These are phyloP conservation scores for Singerocomus inundabilis DNA, from an alignment of 1,284 basidiomycete genomes.

Conservation along the genomic window DNA sequence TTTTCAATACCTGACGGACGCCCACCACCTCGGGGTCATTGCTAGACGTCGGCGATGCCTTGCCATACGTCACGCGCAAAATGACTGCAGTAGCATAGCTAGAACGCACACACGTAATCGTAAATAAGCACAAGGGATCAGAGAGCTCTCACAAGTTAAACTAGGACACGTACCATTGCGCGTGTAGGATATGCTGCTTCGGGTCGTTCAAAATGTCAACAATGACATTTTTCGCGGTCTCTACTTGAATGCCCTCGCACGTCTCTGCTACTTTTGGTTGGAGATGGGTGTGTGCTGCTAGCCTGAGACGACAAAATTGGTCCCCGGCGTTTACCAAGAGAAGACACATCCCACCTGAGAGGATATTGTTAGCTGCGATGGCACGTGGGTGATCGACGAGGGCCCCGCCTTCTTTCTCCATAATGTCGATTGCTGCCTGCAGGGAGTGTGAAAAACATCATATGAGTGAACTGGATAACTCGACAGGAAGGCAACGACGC, in stretches of 20 bases:
- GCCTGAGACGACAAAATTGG: constrained; percentile 31
- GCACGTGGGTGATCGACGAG: constrained; percentile 35
- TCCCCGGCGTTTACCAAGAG: constrained; percentile 24
- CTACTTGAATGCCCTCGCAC: constrained; percentile 37
- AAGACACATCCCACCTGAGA: constrained; percentile 32
- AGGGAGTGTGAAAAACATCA: not conserved
- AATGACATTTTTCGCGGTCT: constrained; percentile 36
- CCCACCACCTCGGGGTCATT: constrained; percentile 57
- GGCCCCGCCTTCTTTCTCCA: constrained; percentile 37
- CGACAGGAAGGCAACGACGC: not conserved
- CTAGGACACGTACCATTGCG: constrained; percentile 25
- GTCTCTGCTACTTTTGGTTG: constrained; percentile 35
- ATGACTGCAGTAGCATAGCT: constrained; percentile 66
- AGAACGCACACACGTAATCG: too few species aligned
- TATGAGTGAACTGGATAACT: too few species aligned
- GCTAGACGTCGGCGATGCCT: constrained; percentile 44
- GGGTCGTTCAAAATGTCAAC: constrained; percentile 40
- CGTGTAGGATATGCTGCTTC: constrained; percentile 34
- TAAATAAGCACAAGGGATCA: not conserved
- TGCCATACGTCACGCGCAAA: constrained; percentile 65
- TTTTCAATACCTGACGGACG: constrained; percentile 47
- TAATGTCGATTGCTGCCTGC: constrained; percentile 36
- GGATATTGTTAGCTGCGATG: constrained; percentile 30
- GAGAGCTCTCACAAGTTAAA: too few species aligned
- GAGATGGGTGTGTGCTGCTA: constrained; percentile 40